Base-by-base conservation (phyloP, 2,329 filamentous ascomycete species). In the Aureobasidium sp. region DNA sequence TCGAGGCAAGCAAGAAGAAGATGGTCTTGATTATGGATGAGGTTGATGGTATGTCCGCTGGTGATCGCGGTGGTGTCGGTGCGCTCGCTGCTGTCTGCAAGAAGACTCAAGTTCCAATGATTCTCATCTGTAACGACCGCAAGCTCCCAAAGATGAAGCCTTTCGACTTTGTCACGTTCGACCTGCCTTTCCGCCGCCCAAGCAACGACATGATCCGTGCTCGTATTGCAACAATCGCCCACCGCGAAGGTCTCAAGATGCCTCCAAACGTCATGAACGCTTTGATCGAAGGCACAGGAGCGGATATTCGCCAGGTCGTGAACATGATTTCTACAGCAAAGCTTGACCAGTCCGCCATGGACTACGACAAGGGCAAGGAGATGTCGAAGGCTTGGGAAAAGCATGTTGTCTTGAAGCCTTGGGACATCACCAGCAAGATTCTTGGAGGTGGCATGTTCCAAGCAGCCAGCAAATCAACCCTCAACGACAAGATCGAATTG, bases 351-450 rank as follows among this genome's bases (percentile, higher is more conserved):
- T 80, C 81, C 23, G 83, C 83, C 15, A 88, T 97, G 83, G 84
- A 88, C 70, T 97, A 85, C 69, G 89, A 95, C 69, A 82, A 95
- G 71, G 87, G 90, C 70, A 96, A 96, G 75, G 82, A 88, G 61
- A 97, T 99, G 93, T 91, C 91, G 6, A 97, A 97, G 76, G 88
- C 91, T 1, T 99, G 94, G 94, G 90, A 99, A 79, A 99, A 99
- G 77, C 92, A 97, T 72, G 87, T 97, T 41, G 85, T 99, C 15
- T 79, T 99, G 62, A 97, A 97, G 76, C 94, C 94, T 0, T 99
- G 94, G 94, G 94, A 99, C 71, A 99, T 99, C 70, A 92, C 90
- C 65, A 84, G 89, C 72, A 97, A 97, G 77, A 91, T 99, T 72
- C 84, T 99, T 6, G 90, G 85, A 29, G 87, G 91, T 4, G 90